Evolutionary conservation across 176 grass and related monocot genomes (phyloP), one percentile per base, ranked within the genome.

Genomic region (Chloris gayana): DNA sequence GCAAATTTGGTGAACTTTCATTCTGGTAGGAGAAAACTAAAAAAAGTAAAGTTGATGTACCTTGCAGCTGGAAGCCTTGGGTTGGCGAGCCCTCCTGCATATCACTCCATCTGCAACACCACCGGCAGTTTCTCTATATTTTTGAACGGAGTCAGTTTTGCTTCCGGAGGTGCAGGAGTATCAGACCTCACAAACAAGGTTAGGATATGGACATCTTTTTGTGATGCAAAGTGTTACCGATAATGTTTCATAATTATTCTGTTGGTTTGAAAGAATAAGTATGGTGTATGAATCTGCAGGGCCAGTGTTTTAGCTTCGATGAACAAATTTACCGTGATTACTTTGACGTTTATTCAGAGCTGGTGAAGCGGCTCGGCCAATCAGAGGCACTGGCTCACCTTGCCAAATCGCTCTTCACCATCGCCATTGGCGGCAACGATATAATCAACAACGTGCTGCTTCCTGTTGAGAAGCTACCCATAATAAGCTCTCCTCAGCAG

Each of bases 341-440:
- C 85, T 92, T 80, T 38, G 82, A 25, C 5, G 85, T 94, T 60
- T 80, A 85, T 37, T 70, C 79, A 8, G 39, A 54, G 0, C 26
- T 94, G 56, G 83, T 79, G 59, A 85, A 91, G 75, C 84, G 70
- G 75, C 87, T 97, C 0, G 94, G 94, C 9, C 77, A 58, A 57
- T 2, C 32, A 4, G 62, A 72, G 53, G 89, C 85, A 18, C 30
- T 83, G 14, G 60, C 14, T 11, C 94, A 92, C 78, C 87, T 97
- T 0, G 49, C 85, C 46, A 92, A 70, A 38, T 97, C 94, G 71
- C 59, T 97, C 81, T 97, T 97, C 47, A 56, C 64, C 69, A 44
- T 97, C 75, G 79, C 93, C 53, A 90, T 97, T 64, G 91, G 94
- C 63, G 90, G 91, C 91, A 97, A 97, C 69, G 94, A 97, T 49